Percentiles rank a stretch among this genome's conserved stretches.
These are phyloP conservation scores for Clonostachys chloroleuca DNA, from an alignment of 2,329 filamentous ascomycete species.

Conservation along the genomic window DNA sequence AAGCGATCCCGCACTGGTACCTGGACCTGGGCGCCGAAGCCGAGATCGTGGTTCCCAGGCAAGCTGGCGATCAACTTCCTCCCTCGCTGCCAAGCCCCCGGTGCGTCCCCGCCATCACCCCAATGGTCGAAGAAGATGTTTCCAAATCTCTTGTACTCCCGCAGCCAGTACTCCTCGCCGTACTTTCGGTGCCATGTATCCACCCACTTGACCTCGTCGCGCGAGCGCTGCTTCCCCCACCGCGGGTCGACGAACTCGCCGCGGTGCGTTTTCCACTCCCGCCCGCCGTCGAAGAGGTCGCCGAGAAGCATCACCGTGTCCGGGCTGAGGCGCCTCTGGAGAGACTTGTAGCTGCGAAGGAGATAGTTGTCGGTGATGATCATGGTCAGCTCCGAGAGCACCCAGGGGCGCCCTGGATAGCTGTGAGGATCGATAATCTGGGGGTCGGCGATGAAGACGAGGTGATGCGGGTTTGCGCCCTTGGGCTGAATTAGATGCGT, in stretches of 20 bases:
- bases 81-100: slow-evolving; percentile 57
- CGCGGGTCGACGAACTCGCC: slow-evolving; percentile 55
- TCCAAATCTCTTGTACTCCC: slow-evolving; percentile 83
- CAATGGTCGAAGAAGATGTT: slow-evolving; percentile 75
- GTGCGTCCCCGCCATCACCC: slow-evolving; percentile 49
- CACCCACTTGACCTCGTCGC: slow-evolving; percentile 47
- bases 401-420: slow-evolving; percentile 76
- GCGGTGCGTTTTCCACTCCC: slow-evolving; percentile 80
- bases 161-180: slow-evolving; percentile 77
- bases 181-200: slow-evolving; percentile 72
- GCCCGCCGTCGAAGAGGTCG: slow-evolving; percentile 90
- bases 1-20: slow-evolving; percentile 77
- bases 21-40: slow-evolving; percentile 84
- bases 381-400: slow-evolving; percentile 47
- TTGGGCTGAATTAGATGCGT: slow-evolving; percentile 52
- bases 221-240: slow-evolving; percentile 49
- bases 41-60: slow-evolving; percentile 92
- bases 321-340: slow-evolving; percentile 73
- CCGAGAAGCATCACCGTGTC: slow-evolving; percentile 89
- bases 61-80: slow-evolving; percentile 79
- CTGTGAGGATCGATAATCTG: slow-evolving; percentile 92
- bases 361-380: slow-evolving; percentile 85
- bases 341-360: slow-evolving; percentile 71
- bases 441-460: slow-evolving; percentile 83
- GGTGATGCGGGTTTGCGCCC: slow-evolving; percentile 74